Conservation (phyloP, 129 eudicot species). For the Helichrysum umbraculigerum region DNA sequence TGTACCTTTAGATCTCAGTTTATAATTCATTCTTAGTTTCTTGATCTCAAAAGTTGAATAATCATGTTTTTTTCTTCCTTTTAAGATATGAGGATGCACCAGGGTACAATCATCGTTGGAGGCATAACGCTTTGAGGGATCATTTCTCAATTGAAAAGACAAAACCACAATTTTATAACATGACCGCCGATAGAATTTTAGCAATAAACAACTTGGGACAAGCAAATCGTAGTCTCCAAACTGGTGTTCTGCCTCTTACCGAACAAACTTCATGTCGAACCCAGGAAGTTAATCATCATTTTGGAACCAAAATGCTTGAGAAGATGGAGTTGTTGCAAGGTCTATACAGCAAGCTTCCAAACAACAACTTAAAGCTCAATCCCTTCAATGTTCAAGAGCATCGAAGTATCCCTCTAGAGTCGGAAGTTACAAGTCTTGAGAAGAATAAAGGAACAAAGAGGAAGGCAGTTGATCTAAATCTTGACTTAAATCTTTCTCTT, state of each 20-base stretch:
- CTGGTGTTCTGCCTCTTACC: constrained; percentile 23
- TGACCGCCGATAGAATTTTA: constrained; percentile 44
- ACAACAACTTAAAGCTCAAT: constrained; percentile 31
- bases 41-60: constrained; percentile 10
- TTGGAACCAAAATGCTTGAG: constrained; percentile 28
- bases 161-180: constrained; percentile 45
- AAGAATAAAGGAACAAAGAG: constrained; percentile 44
- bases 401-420: constrained; percentile 30
- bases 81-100: constrained; percentile 51
- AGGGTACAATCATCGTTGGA: constrained; percentile 42
- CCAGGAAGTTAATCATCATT: constrained; percentile 21
- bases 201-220: constrained; percentile 37
- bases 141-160: constrained; percentile 29
- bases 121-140: constrained; percentile 39
- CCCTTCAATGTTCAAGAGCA: constrained; percentile 36
- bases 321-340: constrained; percentile 35
- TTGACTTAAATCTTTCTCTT: constrained; percentile 60
- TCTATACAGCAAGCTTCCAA: constrained; percentile 27
- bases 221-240: constrained; percentile 30
- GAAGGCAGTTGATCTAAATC: constrained; percentile 39
- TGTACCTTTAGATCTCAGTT: constrained; percentile 20
- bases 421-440: constrained; percentile 29
- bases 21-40: neutral
- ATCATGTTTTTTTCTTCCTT: neutral
- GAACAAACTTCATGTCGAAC: constrained; percentile 28